Base-by-base conservation (phyloP, 345 rosid species). In the Citrus mangshanensis region DNA sequence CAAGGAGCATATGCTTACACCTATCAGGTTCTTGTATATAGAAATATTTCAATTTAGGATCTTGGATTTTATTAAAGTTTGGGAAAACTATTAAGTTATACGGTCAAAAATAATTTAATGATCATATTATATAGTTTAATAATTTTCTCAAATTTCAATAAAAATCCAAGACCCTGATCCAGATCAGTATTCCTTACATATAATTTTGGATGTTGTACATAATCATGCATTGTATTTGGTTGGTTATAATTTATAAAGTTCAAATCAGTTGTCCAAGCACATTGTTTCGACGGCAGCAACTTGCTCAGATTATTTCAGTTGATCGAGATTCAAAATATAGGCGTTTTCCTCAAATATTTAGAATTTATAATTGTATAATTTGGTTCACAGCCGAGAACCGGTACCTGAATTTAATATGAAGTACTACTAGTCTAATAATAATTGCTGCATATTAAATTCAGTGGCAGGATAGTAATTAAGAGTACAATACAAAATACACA, bases 121-220 rank as follows among this genome's bases (percentile, higher is more conserved):
- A 46, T 46, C 10, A 46, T 46, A 3, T 16, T 46, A 46, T 12
- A 46, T 46, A 46, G 1, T 3, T 46, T 13, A 46, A 46, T 46
- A 46, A 2, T 3, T 46, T 46, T 46, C 1, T 46, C 51, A 46
- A 42, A 42, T 42, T 42, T 42, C 10, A 9, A 40, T 40, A 2
- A 40, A 40, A 40, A 10, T 9, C 46, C 4, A 9, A 40, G 8
- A 40, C 8, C 7, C 10, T 38, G 9, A 37, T 6, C 9, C 9
- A 38, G 3, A 38, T 38, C 42, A 2, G 7, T 38, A 38, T 38
- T 38, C 49, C n/a, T 75, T 7, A 13, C 67, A 38, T 22, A 59
- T 25, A 54, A 25, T 61, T 76, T 54, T 30, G 70, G 76, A 22
- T 68, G 66, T 13, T 82, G 78, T 84, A 80, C 72, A 81, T 72